These are phyloP conservation scores for Trypanosoma theileri DNA, from an alignment of 208 protist species.

Conservation along the genomic window DNA sequence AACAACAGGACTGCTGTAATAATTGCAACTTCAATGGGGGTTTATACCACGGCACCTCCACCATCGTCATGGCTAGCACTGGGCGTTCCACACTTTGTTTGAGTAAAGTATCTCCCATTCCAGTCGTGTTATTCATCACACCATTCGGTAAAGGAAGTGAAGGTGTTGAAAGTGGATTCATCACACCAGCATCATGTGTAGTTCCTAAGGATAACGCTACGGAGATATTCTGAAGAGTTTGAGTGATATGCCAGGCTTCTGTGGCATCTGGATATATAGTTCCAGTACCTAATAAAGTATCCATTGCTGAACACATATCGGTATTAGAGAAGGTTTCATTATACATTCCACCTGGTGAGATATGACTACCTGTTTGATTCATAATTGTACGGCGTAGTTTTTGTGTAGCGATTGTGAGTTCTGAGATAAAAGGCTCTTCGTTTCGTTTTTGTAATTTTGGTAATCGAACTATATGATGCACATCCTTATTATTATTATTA, in stretches of 20 bases:
- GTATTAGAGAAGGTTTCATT: neutral
- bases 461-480: neutral
- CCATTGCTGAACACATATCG: too few relatives aligned
- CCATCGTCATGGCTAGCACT: neutral
- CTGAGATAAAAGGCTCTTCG: neutral
- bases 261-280: too few relatives aligned
- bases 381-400: constrained; percentile 18
- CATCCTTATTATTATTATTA: neutral
- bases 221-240: too few relatives aligned
- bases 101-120: neutral
- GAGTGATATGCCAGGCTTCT: too few relatives aligned
- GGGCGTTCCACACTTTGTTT: neutral
- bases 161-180: too few relatives aligned
- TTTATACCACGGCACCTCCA: constrained; percentile 12
- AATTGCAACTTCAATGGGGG: constrained; percentile 9
- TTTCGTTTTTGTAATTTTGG: neutral
- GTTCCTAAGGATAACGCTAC: too few relatives aligned
- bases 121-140: neutral
- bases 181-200: too few relatives aligned
- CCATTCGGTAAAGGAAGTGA: too few relatives aligned
- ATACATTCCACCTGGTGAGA: neutral
- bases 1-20: constrained; percentile 12
- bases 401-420: constrained; percentile 14
- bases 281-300: too few relatives aligned
- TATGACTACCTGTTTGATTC: constrained; percentile 4